Conservation (phyloP, 2,329 filamentous ascomycete genomes). For the Lecanicillium sp. region DNA sequence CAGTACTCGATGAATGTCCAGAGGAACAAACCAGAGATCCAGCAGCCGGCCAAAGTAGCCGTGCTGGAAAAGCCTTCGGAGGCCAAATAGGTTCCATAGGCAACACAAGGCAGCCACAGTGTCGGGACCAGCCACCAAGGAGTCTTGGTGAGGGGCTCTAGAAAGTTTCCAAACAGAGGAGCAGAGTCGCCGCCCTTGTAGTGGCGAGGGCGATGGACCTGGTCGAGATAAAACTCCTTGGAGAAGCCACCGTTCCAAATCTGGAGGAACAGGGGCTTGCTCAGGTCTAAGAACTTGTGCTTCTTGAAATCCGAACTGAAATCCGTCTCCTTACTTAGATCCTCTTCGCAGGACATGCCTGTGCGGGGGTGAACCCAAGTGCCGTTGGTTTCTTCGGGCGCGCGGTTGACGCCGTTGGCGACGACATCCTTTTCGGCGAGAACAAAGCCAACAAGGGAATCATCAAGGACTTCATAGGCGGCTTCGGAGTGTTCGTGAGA, state of each 20-base stretch:
- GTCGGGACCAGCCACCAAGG: constrained; percentile 86
- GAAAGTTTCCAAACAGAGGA: constrained; percentile 91
- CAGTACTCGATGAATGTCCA: constrained; percentile 91
- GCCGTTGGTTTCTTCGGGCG: constrained; percentile 19
- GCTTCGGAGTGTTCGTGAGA: constrained; percentile 85
- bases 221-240: constrained; percentile 95
- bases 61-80: constrained; percentile 44
- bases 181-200: constrained; percentile 91
- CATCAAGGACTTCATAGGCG: constrained; percentile 92
- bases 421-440: constrained; percentile 41
- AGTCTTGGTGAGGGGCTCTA: constrained; percentile 95
- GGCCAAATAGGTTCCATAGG: constrained; percentile 63
- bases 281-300: constrained; percentile 90
- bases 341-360: constrained; percentile 82
- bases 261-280: constrained; percentile 75
- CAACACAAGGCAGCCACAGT: constrained; percentile 74
- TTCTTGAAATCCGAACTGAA: constrained; percentile 66
- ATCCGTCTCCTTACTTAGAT: constrained; percentile 82
- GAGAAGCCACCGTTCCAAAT: constrained; percentile 81
- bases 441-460: constrained; percentile 76
- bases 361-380: constrained; percentile 52
- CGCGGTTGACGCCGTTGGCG: constrained; percentile 15
- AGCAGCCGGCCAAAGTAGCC: constrained; percentile 41
- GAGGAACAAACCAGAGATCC: constrained; percentile 60
- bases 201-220: constrained; percentile 90